These are phyloP conservation scores for Penstemon davidsonii DNA, from an alignment of 257 asterid genomes.

Conservation along the genomic window DNA sequence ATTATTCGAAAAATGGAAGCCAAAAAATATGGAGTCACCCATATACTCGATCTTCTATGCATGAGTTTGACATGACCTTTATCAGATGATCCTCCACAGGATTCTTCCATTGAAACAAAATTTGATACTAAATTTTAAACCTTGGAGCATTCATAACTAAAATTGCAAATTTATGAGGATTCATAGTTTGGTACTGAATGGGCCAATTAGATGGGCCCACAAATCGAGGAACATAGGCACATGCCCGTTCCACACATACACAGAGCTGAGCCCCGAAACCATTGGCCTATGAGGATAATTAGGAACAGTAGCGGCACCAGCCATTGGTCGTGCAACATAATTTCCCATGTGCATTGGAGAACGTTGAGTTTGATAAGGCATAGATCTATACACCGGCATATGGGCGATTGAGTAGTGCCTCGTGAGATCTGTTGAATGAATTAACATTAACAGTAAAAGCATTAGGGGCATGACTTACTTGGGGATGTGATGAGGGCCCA, in stretches of 20 bases:
- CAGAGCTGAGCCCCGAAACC: not conserved
- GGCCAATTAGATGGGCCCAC: not conserved
- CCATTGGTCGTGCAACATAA: not conserved
- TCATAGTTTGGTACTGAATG: not conserved
- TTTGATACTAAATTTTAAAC: too few species aligned
- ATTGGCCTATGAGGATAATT: too few species aligned
- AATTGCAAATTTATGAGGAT: not conserved
- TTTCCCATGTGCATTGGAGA: too few species aligned
- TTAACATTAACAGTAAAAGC: not conserved
- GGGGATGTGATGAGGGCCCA: not conserved
- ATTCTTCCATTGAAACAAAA: too few species aligned
- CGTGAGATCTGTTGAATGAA: constrained; percentile 15
- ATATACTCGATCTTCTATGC: too few species aligned
- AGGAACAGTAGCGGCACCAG: not conserved
- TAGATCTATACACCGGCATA: too few species aligned
- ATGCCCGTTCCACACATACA: not conserved
- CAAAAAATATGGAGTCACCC: too few species aligned
- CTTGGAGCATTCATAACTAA: too few species aligned
- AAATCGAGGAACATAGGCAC: not conserved
- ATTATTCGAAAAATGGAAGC: too few species aligned
- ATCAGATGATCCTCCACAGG: too few species aligned
- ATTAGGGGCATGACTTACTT: not conserved
- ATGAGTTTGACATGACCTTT: too few species aligned
- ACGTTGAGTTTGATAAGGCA: not conserved
- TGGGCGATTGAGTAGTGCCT: too few species aligned